Evolutionary conservation across 2,329 filamentous ascomycete species (phyloP), one percentile per base, ranked within the genome.

Genomic region (Colletotrichum sp.): DNA sequence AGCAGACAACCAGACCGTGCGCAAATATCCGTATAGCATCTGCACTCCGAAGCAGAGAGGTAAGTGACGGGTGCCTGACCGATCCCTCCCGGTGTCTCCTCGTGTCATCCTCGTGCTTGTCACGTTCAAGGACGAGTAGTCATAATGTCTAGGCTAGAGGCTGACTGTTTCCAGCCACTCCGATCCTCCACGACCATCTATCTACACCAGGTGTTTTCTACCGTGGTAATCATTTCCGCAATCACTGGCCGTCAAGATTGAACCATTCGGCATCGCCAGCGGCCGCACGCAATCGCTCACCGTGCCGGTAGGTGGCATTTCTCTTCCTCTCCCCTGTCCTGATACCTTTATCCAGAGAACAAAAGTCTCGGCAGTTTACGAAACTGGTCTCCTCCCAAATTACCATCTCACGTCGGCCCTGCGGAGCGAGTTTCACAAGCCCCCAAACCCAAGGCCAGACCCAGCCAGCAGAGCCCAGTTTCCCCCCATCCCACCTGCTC

Each of bases 351-450:
- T 72, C 76, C 77, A 74, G 68, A 63, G 24, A 58, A 58, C 7
- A 63, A 73, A 77, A 77, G 76, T 79, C 77, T 80, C 81, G 81
- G 82, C 81, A 83, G 79, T 81, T 83, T 80, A 73, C 74, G 78
- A 77, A 74, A 77, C 71, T 75, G 58, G 18, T n/a, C 61, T 70
- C 70, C 75, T 74, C 76, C 76, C 78, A 82, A 79, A 81, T 80
- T 79, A 74, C 76, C 76, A 75, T 73, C 72, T 75, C 61, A 34
- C 71, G 64, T 81, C 82, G 81, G 81, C 71, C 81, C 77, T 83
- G 79, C 82, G 81, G 81, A 83, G 78, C 56, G 65, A 77, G 56
- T 76, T 76, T 79, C 78, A 75, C 79, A 79, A 76, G 80, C 77
- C 77, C 79, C 72, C 75, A 55, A 64, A 28, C 38, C 34, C 66